A percentile compares a stretch with the other conserved stretches of the same genome.
phyloP scores from a whole-genome alignment of 1,284 basidiomycete genomes.

The Macrocybe sp. region DNA sequence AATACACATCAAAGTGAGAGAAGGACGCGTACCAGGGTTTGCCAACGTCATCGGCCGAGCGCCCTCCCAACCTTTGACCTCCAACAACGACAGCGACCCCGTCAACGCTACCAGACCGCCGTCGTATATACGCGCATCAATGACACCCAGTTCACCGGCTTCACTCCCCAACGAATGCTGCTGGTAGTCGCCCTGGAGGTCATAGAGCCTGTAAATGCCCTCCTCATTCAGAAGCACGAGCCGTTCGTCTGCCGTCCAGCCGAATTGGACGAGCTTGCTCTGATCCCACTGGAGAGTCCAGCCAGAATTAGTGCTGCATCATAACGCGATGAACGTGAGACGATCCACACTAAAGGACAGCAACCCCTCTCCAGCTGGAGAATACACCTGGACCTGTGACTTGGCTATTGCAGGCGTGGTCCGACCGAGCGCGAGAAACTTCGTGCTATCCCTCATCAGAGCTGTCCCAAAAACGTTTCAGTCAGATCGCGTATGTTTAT shows the following conservation, averaged over 20 bases:
- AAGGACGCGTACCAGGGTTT: constrained; percentile 48
- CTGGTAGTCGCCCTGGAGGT: constrained; percentile 80
- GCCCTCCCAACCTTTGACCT: constrained; percentile 86
- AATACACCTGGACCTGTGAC: constrained; percentile 75
- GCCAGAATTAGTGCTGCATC: constrained; percentile 8
- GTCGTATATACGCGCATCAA: constrained; percentile 83
- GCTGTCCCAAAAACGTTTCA: constrained; percentile 40
- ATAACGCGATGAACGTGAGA: constrained; percentile 19
- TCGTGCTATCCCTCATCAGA: constrained; percentile 81
- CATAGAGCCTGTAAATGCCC: constrained; percentile 87
- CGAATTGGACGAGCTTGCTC: constrained; percentile 73
- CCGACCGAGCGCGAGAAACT: constrained; percentile 72
- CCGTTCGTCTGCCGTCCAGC: constrained; percentile 79
- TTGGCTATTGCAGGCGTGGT: constrained; percentile 59
- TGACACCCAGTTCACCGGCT: constrained; percentile 79
- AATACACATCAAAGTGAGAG: neutral
- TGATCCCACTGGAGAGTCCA: constrained; percentile 69
- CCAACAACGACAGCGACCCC: constrained; percentile 71
- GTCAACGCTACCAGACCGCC: constrained; percentile 86
- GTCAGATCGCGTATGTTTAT: neutral
- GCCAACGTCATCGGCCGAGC: constrained; percentile 62
- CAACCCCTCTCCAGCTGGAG: constrained; percentile 65
- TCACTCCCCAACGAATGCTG: constrained; percentile 85
- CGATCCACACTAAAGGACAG: constrained; percentile 65
- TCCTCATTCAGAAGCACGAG: constrained; percentile 90